phyloP scores from a whole-genome alignment of 352 stramenopile species.

The Pythium phragmiticola region DNA sequence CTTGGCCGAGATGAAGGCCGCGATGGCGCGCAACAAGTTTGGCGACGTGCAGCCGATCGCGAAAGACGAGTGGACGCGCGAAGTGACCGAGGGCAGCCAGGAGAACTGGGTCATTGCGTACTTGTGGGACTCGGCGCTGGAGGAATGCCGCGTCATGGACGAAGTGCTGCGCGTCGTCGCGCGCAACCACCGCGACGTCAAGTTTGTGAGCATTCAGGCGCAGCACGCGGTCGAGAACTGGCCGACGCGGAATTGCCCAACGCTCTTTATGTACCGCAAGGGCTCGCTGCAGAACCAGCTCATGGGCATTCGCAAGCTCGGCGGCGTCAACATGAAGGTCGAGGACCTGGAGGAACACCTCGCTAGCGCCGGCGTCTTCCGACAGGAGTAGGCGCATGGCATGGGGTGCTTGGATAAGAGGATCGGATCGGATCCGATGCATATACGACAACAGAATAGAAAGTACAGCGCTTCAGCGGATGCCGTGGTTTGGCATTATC shows the following conservation, averaged over 20 bases:
- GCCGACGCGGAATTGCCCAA: slow-evolving; percentile 90
- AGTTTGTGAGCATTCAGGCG: slow-evolving; percentile 93
- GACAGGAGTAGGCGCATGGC: slow-evolving; percentile 20
- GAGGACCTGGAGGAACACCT: slow-evolving; percentile 90
- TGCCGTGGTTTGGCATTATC: neutral
- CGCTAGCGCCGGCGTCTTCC: slow-evolving; percentile 75
- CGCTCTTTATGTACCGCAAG: slow-evolving; percentile 93
- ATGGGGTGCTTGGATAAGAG: neutral
- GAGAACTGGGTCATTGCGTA: slow-evolving; percentile 89
- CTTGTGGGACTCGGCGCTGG: slow-evolving; percentile 84
- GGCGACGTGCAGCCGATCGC: slow-evolving; percentile 88
- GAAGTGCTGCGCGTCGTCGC: slow-evolving; percentile 81
- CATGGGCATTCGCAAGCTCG: slow-evolving; percentile 85
- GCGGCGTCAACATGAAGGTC: slow-evolving; percentile 84
- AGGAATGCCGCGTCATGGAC: slow-evolving; percentile 92
- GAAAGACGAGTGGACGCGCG: slow-evolving; percentile 92
- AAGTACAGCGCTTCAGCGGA: neutral
- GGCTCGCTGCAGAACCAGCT: slow-evolving; percentile 88
- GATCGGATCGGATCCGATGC: neutral
- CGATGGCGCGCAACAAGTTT: slow-evolving; percentile 83
- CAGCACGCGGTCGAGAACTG: slow-evolving; percentile 92
- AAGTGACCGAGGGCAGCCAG: slow-evolving; percentile 90
- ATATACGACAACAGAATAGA: slow-evolving; percentile 1
- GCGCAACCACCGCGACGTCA: slow-evolving; percentile 87
- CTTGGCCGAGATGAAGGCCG: slow-evolving; percentile 87